These are phyloP conservation scores for Akanthomyces muscarius DNA, from an alignment of 2,329 filamentous ascomycete genomes.

Conservation along the genomic window DNA sequence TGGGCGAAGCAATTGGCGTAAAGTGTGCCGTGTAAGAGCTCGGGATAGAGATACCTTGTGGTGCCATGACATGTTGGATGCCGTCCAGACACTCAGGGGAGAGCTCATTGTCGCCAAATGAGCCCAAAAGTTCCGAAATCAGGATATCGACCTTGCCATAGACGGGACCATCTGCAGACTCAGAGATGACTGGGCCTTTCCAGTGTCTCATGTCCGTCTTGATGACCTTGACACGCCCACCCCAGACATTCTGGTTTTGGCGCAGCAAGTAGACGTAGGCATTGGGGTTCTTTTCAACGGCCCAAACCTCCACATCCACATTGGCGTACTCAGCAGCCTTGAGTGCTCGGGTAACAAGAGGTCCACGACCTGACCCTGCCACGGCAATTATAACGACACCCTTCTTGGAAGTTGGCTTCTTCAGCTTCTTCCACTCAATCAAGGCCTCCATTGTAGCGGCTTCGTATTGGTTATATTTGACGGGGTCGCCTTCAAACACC, in stretches of 20 bases:
- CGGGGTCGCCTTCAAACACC: constrained; percentile 95
- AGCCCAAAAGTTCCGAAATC: constrained; percentile 88
- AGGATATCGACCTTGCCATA: constrained; percentile 80
- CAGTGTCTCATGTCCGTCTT: constrained; percentile 97
- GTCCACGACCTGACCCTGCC: constrained; percentile 87
- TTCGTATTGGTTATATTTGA: constrained; percentile 98
- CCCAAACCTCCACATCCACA: constrained; percentile 81
- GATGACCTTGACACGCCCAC: constrained; percentile 74
- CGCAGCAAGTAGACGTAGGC: constrained; percentile 89
- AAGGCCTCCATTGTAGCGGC: constrained; percentile 76
- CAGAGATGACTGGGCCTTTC: constrained; percentile 68
- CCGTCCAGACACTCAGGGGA: constrained; percentile 96
- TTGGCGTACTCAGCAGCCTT: constrained; percentile 72
- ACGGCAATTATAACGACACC: constrained; percentile 82
- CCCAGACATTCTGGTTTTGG: constrained; percentile 82
- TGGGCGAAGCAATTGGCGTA: constrained; percentile 85
- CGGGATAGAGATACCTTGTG: constrained; percentile 89
- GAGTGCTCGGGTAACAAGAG: constrained; percentile 82
- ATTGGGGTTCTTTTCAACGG: constrained; percentile 97
- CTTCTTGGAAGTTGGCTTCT: constrained; percentile 67
- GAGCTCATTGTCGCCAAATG: constrained; percentile 95
- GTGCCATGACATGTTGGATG: constrained; percentile 80
- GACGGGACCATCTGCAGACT: constrained; percentile 41
- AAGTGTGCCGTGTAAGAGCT: constrained; percentile 89
- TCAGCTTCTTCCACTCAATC: constrained; percentile 68